A percentile compares a stretch with the other conserved stretches of the same genome.
Conservation (phyloP, 495 filamentous ascomycete species). For the Hyaloscypha variabilis region DNA sequence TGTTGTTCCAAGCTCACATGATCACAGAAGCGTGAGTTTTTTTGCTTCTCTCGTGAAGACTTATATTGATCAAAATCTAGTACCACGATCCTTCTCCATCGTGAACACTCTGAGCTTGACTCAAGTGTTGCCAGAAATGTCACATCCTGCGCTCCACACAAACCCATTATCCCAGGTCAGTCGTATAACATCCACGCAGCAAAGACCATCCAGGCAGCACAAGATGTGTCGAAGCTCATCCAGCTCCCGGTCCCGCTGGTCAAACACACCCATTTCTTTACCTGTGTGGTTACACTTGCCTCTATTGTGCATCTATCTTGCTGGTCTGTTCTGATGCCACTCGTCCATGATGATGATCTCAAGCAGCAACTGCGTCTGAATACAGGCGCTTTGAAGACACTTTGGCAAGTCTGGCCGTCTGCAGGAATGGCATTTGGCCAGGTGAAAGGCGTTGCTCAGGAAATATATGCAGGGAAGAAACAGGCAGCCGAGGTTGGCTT, state of each 20-base stretch:
- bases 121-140: slow-evolving; percentile 55
- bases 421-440: slow-evolving; percentile 73
- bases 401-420: slow-evolving; percentile 77
- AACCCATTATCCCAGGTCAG: slow-evolving; percentile 55
- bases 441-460: slow-evolving; percentile 70
- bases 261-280: slow-evolving; percentile 87
- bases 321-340: slow-evolving; percentile 59
- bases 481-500: slow-evolving; percentile 49
- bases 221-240: slow-evolving; percentile 75
- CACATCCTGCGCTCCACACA: slow-evolving; percentile 59
- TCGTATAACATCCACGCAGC: slow-evolving; percentile 72
- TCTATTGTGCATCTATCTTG: slow-evolving; percentile 63
- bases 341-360: slow-evolving; percentile 64
- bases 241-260: slow-evolving; percentile 73
- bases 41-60: neutral
- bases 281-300: slow-evolving; percentile 75
- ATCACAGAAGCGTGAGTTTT: slow-evolving; percentile 66
- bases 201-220: slow-evolving; percentile 78
- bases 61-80: slow-evolving; percentile 20
- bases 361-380: slow-evolving; percentile 80
- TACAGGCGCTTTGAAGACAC: slow-evolving; percentile 76
- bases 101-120: slow-evolving; percentile 65
- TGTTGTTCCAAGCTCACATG: slow-evolving; percentile 92
- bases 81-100: slow-evolving; percentile 73
- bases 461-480: slow-evolving; percentile 61